These are phyloP conservation scores for Cladosporium austrohemisphaericum DNA, from an alignment of 2,329 filamentous ascomycete species.

Conservation along the genomic window DNA sequence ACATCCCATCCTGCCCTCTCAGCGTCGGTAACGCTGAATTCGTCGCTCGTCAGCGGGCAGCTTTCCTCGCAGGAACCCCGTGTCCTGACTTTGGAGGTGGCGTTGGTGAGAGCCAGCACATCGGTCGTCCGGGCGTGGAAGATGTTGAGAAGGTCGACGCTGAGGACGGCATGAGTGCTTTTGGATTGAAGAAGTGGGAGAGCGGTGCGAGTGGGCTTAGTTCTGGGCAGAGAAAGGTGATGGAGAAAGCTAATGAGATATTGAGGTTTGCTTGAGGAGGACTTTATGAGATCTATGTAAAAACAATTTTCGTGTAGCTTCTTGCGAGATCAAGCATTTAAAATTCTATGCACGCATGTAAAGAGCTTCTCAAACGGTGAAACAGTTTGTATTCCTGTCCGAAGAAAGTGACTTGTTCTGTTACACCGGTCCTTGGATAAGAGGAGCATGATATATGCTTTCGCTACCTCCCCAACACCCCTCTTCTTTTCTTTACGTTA, in stretches of 20 bases:
- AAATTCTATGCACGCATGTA: too few relatives aligned
- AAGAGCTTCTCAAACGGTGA: too few relatives aligned
- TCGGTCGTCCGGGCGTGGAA: slow-evolving; percentile 39
- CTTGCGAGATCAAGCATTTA: too few relatives aligned
- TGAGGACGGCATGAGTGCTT: slow-evolving; percentile 50
- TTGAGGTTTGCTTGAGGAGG: slow-evolving; percentile 43
- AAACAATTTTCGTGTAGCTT: not conserved
- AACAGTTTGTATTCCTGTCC: too few relatives aligned
- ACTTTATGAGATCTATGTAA: not conserved
- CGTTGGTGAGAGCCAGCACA: slow-evolving; percentile 56
- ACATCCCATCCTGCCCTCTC: slow-evolving; percentile 81
- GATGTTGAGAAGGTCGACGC: slow-evolving; percentile 37
- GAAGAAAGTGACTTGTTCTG: too few relatives aligned
- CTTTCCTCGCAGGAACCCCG: slow-evolving; percentile 59
- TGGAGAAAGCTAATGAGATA: slow-evolving; percentile 53
- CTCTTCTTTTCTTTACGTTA: too few relatives aligned
- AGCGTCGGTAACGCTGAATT: slow-evolving; percentile 72
- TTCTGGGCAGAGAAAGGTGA: slow-evolving; percentile 48
- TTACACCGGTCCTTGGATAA: too few relatives aligned
- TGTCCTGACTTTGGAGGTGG: slow-evolving; percentile 54
- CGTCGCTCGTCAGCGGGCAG: slow-evolving; percentile 64
- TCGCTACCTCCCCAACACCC: too few relatives aligned
- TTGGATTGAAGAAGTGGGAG: slow-evolving; percentile 53
- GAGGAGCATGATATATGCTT: too few relatives aligned
- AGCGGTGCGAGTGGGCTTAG: slow-evolving; percentile 45